phyloP scores from a whole-genome alignment of 345 rosid genomes.

The Crucihimalaya himalaica region DNA sequence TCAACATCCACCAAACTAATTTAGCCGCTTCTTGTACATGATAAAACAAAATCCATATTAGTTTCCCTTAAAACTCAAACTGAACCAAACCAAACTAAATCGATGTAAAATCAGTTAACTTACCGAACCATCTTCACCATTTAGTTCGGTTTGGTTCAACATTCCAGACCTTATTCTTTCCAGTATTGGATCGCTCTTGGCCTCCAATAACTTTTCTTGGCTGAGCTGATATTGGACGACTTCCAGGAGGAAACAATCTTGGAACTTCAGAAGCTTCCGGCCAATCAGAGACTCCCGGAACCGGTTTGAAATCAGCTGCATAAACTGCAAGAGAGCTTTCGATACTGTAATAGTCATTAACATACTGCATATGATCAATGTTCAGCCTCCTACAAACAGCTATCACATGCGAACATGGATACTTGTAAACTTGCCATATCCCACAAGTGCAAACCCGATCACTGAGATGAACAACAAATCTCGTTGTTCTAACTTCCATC shows the following conservation, averaged over 20 bases:
- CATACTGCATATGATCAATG: constrained; percentile 16
- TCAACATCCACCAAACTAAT: not conserved
- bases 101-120: not conserved
- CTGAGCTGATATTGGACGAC: not conserved
- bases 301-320: not conserved
- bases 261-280: not conserved
- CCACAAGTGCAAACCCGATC: constrained; percentile 2
- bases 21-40: not conserved
- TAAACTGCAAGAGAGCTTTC: not conserved
- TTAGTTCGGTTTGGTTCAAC: not conserved
- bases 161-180: not conserved
- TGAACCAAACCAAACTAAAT: not conserved
- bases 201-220: not conserved
- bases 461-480: not conserved
- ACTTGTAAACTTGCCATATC: not conserved
- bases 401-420: constrained; percentile 5
- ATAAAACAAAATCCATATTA: too few species aligned
- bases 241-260: not conserved
- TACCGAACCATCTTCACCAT: not conserved
- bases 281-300: constrained; percentile 10
- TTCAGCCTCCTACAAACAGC: constrained; percentile 19
- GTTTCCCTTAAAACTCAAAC: too few species aligned
- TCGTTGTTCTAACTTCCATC: not conserved
- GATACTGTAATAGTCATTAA: not conserved
- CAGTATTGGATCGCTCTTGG: not conserved